Evolutionary conservation across 805 yeast genomes (phyloP), one percentile per base, ranked within the genome.

Genomic region (Cyberlindnera saturnus): DNA sequence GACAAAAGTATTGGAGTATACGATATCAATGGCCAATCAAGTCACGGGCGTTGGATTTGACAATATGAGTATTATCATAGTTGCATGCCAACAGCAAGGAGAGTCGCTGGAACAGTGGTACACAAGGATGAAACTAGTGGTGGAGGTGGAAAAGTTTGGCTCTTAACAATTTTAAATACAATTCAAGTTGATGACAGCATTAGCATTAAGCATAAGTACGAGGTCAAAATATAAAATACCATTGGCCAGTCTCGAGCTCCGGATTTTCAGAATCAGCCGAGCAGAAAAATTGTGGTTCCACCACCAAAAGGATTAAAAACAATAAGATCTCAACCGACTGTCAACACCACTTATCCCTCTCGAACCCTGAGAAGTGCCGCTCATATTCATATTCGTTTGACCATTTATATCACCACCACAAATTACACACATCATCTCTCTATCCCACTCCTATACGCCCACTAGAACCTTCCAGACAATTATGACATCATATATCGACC

Each of bases 41-140:
- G 70, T 74, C 28, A 85, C 91, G 0, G 93, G 93, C 3, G 75
- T 83, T 20, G 95, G 95, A 1, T 84, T 82, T 53, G 95, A 85
- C 60, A 85, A 85, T 56, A 85, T 85, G 91, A 83, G 90, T 0
- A 66, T 82, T 16, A 71, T 82, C n/a, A 74, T 85, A 6, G 71
- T 84, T 8, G 84, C 84, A 1, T 57, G 82, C 32, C 86, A 82
- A 55, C 68, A 69, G 30, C 57, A 57, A 5, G 62, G 56, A 4
- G 67, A 65, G 38, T 56, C 67, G 1, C 55, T 82, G 34, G 74
- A 74, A 18, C 71, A 70, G 16, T 84, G 93, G 93, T 73, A 79
- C 51, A 60, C 61, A 4, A 58, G 63, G 45, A 77, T 82, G 71
- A 78, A 74, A 49, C 46, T 57, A 6, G 66, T 71, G 31, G 47